A percentile compares a stretch with the other conserved stretches of the same genome.
phyloP scores from a whole-genome alignment of 257 asterid species.

The Solanum phureja region DNA sequence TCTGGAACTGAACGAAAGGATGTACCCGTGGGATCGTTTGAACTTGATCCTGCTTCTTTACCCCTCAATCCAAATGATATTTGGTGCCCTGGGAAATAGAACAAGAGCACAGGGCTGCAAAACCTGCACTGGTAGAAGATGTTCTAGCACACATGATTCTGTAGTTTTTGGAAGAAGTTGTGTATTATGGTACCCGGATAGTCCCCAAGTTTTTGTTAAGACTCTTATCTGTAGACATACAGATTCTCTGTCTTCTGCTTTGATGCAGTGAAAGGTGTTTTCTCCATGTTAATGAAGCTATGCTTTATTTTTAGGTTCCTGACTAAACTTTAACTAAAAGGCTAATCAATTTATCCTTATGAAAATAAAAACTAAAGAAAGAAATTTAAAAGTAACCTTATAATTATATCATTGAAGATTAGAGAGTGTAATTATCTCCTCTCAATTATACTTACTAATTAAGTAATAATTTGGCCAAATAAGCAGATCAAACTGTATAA shows the following conservation, averaged over 20 bases:
- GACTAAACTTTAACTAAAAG: no score
- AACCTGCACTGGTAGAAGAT: neutral
- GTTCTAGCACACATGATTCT: neutral
- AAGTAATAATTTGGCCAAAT: neutral
- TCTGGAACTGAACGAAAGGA: constrained; percentile 47
- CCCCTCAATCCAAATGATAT: constrained; percentile 37
- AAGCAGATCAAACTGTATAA: neutral
- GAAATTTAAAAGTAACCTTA: neutral
- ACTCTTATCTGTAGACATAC: neutral
- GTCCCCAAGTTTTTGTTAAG: neutral
- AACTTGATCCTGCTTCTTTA: constrained; percentile 69
- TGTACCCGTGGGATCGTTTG: constrained; percentile 60
- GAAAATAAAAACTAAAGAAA: neutral
- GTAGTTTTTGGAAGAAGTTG: neutral
- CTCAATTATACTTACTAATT: neutral
- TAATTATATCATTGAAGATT: neutral
- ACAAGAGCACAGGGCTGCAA: neutral
- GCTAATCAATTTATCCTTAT: neutral
- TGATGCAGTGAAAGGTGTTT: neutral
- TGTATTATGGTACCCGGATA: neutral
- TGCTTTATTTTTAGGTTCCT: neutral
- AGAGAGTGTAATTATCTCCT: neutral
- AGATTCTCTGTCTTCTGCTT: neutral
- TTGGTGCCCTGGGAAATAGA: constrained; percentile 26
- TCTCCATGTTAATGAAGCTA: neutral